Evolutionary conservation across 192 early-diverging fungal species (phyloP).

Genomic region (Backusella australiensis): DNA sequence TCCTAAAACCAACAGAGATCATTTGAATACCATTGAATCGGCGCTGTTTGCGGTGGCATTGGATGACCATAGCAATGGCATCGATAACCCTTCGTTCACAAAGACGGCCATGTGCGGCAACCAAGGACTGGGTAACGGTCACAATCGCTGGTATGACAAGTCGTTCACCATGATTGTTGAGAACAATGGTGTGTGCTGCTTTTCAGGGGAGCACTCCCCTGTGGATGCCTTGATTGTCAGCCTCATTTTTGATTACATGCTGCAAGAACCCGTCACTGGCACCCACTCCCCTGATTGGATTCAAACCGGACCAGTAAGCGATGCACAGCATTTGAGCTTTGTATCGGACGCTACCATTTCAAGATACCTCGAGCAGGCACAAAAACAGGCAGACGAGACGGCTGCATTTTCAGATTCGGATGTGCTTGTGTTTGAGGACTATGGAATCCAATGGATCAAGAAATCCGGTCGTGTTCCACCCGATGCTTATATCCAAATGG

Average conservation of each 20-base stretch:
- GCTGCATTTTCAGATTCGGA: slow-evolving; percentile 61
- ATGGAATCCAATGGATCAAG: slow-evolving; percentile 78
- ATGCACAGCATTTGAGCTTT: neutral
- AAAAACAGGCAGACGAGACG: slow-evolving; percentile 45
- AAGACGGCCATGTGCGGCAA: slow-evolving; percentile 46
- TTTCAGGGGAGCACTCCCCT: slow-evolving; percentile 56
- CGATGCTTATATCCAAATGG: slow-evolving; percentile 89
- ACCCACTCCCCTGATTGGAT: neutral
- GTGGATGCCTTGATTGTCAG: slow-evolving; percentile 23
- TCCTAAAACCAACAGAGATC: slow-evolving; percentile 53
- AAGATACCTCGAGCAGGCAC: slow-evolving; percentile 38
- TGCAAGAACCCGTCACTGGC: slow-evolving; percentile 12
- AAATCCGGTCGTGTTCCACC: slow-evolving; percentile 62
- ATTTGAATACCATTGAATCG: slow-evolving; percentile 64
- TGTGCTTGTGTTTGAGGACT: slow-evolving; percentile 66
- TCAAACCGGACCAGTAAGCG: neutral
- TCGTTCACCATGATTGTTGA: slow-evolving; percentile 63
- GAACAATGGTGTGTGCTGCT: slow-evolving; percentile 65
- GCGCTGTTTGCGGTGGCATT: slow-evolving; percentile 74
- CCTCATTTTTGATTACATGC: slow-evolving; percentile 23
- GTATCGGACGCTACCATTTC: neutral
- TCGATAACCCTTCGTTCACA: slow-evolving; percentile 30
- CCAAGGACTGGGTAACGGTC: slow-evolving; percentile 58
- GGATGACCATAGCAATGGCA: slow-evolving; percentile 63
- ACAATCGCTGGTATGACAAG: slow-evolving; percentile 94